Evolutionary conservation across 768 basidiomycete genomes (phyloP).

Genomic region (Saitozyma sp.): DNA sequence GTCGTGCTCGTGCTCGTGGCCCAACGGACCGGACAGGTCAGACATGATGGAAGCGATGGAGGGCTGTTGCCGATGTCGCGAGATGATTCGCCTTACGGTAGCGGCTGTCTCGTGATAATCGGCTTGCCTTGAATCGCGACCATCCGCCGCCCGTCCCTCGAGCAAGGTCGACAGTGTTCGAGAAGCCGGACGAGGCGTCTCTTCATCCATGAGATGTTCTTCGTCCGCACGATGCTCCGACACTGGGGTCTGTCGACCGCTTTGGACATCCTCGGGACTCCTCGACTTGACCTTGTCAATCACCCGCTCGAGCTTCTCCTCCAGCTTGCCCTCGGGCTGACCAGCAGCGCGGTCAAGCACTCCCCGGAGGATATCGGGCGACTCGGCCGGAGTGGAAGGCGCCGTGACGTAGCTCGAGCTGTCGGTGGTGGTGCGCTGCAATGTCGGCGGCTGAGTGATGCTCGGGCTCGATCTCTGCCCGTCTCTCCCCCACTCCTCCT

Average conservation of each 20-base stretch:
- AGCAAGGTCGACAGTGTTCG: constrained; percentile 18
- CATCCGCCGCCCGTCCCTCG: constrained; percentile 19
- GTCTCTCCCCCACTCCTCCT: constrained; percentile 68
- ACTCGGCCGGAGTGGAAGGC: constrained; percentile 38
- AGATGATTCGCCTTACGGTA: constrained; percentile 35
- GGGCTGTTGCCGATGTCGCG: constrained; percentile 56
- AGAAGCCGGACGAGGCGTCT: constrained; percentile 1
- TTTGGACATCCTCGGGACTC: neutral
- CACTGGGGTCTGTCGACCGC: neutral
- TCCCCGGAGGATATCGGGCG: constrained; percentile 47
- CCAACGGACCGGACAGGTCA: constrained; percentile 40
- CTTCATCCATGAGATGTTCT: neutral
- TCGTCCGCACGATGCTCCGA: no score
- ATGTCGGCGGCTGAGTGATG: constrained; percentile 23
- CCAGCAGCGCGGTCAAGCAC: constrained; percentile 35
- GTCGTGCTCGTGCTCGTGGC: constrained; percentile 21
- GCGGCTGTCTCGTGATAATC: constrained; percentile 27
- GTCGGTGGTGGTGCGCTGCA: constrained; percentile 29
- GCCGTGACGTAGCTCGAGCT: constrained; percentile 51
- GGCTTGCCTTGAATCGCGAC: constrained; percentile 7
- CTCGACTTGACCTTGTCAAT: constrained; percentile 50
- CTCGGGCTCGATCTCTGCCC: constrained; percentile 12
- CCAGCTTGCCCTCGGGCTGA: constrained; percentile 39
- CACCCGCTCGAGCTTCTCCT: constrained; percentile 54
- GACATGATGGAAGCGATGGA: constrained; percentile 77